Percentiles rank a stretch among this genome's conserved stretches.
phyloP scores from a whole-genome alignment of 371 early-diverging fungal species.

The Saksenaea vasiformis region DNA sequence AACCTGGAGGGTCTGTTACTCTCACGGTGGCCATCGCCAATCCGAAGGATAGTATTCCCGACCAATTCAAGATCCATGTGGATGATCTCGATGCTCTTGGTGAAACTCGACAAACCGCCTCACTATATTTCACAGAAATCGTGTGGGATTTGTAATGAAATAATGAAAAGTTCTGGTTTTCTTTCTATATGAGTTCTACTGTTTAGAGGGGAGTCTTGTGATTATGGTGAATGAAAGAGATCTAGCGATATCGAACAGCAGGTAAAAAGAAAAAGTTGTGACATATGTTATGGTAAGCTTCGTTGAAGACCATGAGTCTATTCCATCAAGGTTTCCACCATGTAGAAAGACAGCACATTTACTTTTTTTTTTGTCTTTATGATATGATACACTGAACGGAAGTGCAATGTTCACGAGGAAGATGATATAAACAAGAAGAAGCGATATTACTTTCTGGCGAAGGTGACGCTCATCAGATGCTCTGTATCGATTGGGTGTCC shows the following conservation, averaged over 20 bases:
- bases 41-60: conserved; percentile 71
- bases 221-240: not conserved
- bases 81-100: conserved; percentile 72
- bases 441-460: conserved; percentile 62
- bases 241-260: not conserved
- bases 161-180: conserved; percentile 5
- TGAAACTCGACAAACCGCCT: conserved; percentile 62
- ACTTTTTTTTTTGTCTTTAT: not conserved
- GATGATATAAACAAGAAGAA: conserved; percentile 3
- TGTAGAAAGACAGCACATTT: not conserved
- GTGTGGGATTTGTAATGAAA: conserved; percentile 41
- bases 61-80: conserved; percentile 78
- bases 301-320: not conserved
- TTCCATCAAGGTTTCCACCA: not conserved
- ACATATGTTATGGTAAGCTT: not conserved
- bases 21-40: conserved; percentile 64
- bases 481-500: conserved; percentile 74
- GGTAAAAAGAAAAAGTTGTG: not conserved
- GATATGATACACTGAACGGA: conserved; percentile 35
- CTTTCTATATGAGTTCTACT: conserved; percentile 1
- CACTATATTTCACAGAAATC: conserved; percentile 69
- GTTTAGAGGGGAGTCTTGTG: not conserved
- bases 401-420: conserved; percentile 33
- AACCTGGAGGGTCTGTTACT: conserved; percentile 56
- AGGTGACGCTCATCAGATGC: conserved; percentile 83